Evolutionary conservation across 805 yeast genomes (phyloP).

Genomic region (Myxozyma vanderwaltii): DNA sequence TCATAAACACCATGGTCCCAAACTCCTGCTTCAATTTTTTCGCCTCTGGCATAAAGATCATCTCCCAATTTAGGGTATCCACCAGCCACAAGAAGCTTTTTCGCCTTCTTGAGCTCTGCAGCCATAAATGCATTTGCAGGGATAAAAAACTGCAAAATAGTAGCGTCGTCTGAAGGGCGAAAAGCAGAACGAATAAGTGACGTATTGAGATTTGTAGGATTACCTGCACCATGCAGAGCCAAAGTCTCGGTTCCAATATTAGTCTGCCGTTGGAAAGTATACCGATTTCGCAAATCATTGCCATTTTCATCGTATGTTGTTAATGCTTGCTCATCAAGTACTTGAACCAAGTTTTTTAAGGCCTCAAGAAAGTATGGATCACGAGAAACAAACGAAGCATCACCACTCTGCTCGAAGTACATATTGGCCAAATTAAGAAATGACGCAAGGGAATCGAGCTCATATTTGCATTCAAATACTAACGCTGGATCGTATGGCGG

Average conservation of each 20-base stretch:
- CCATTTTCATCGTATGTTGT: slow-evolving; percentile 50
- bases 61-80: slow-evolving; percentile 35
- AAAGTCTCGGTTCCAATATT: slow-evolving; percentile 77
- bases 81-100: slow-evolving; percentile 33
- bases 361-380: slow-evolving; percentile 29
- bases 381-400: slow-evolving; percentile 49
- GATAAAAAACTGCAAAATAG: slow-evolving; percentile 74
- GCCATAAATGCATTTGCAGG: slow-evolving; percentile 83
- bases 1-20: slow-evolving; percentile 63
- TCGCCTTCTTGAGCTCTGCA: slow-evolving; percentile 51
- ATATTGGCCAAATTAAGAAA: slow-evolving; percentile 75
- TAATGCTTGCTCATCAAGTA: slow-evolving; percentile 59
- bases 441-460: slow-evolving; percentile 81
- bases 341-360: slow-evolving; percentile 47
- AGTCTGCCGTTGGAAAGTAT: slow-evolving; percentile 73
- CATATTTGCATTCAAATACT: slow-evolving; percentile 90
- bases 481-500: slow-evolving; percentile 71
- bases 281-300: slow-evolving; percentile 49
- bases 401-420: slow-evolving; percentile 61
- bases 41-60: slow-evolving; percentile 45
- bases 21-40: slow-evolving; percentile 56
- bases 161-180: slow-evolving; percentile 87
- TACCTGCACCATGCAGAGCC: slow-evolving; percentile 76
- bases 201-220: slow-evolving; percentile 72
- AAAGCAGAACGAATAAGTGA: slow-evolving; percentile 81